phyloP scores from a whole-genome alignment of 2,329 filamentous ascomycete species.

The Zymoseptoria ardabiliae region DNA sequence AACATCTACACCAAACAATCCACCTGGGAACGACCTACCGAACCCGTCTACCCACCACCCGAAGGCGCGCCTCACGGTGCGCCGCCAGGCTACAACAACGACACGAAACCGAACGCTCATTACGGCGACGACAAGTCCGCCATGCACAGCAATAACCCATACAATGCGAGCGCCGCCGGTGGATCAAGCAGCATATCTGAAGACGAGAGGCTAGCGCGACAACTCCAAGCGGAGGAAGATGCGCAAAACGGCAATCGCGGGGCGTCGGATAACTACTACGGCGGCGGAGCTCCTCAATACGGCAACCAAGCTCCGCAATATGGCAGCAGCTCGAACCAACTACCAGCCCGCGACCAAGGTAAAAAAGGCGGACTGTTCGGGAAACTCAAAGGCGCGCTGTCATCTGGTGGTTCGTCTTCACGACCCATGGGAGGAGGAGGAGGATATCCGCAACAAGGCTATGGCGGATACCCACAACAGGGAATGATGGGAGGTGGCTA shows the following conservation, averaged over 20 bases:
- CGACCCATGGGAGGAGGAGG: conserved; percentile 24
- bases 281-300: conserved; percentile 10
- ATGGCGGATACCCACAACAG: conserved; percentile 20
- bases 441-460: conserved; percentile 30
- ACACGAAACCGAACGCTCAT: conserved; percentile 33
- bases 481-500: conserved; percentile 14
- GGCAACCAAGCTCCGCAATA: conserved; percentile 7
- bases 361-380: conserved; percentile 42
- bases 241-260: conserved; percentile 42
- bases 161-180: conserved; percentile 35
- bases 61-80: conserved; percentile 48
- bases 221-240: conserved; percentile 78
- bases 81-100: conserved; percentile 58
- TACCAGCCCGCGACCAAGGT: conserved; percentile 32
- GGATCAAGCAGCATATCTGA: conserved; percentile 42
- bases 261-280: conserved; percentile 44
- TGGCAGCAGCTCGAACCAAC: conserved; percentile 11
- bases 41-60: conserved; percentile 52
- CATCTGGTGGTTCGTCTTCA: conserved; percentile 13
- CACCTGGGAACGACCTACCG: conserved; percentile 79
- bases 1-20: conserved; percentile 83
- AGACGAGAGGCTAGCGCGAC: conserved; percentile 67
- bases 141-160: conserved; percentile 67
- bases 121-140: conserved; percentile 38
- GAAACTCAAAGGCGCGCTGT: conserved; percentile 40